These are phyloP conservation scores for Colletotrichum australisinense DNA, from an alignment of 2,329 filamentous ascomycete species.

Conservation along the genomic window DNA sequence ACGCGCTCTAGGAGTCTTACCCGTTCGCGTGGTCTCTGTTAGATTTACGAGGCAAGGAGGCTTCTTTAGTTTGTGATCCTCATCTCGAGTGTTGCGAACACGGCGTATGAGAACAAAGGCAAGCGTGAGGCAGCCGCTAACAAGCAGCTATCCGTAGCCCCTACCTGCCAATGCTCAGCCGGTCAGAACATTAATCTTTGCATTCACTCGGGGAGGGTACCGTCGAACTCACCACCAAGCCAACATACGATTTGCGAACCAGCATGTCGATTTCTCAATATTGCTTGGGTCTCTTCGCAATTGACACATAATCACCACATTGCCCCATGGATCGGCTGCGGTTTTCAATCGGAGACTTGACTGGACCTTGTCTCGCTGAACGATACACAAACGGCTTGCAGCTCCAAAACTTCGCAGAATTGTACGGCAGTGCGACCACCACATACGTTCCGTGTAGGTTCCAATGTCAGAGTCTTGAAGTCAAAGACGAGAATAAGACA, in stretches of 20 bases:
- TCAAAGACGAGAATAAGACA: conserved; percentile 18
- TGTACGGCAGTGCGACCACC: background rate
- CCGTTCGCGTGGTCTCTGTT: background rate
- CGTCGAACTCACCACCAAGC: background rate
- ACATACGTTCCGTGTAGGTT: background rate
- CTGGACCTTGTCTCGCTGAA: background rate
- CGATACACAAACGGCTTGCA: background rate
- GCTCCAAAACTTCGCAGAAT: background rate
- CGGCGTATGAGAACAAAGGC: background rate
- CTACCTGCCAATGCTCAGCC: background rate
- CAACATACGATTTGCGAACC: background rate
- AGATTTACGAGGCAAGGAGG: background rate
- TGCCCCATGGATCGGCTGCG: background rate
- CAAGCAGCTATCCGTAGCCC: background rate
- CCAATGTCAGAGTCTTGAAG: conserved; percentile 12
- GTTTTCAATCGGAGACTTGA: background rate
- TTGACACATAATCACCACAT: background rate
- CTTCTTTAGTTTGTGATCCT: background rate
- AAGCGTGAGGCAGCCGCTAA: background rate
- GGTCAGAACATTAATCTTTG: background rate
- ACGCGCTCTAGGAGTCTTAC: background rate
- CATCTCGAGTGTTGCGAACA: background rate
- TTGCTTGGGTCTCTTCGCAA: background rate
- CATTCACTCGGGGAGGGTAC: background rate
- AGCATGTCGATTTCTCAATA: background rate